Evolutionary conservation across 2,329 filamentous ascomycete species (phyloP).

Genomic region (Fusarium pseudograminearum): DNA sequence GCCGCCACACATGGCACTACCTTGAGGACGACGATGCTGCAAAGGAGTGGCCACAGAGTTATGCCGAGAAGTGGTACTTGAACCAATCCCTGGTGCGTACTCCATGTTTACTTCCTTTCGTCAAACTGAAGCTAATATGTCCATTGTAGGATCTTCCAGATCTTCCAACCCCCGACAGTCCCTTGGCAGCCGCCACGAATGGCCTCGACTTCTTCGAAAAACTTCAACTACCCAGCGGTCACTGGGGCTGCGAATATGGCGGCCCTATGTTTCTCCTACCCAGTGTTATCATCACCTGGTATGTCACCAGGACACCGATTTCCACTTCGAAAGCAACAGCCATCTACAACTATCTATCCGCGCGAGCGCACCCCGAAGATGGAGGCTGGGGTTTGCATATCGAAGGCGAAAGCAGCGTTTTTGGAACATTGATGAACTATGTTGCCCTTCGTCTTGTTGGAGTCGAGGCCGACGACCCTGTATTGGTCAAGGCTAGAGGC

Average conservation of each 20-base stretch:
- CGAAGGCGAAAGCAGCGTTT: slow-evolving; percentile 90
- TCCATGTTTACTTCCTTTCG: neutral
- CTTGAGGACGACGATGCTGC: slow-evolving; percentile 77
- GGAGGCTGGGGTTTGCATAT: slow-evolving; percentile 99
- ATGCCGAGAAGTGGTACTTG: slow-evolving; percentile 90
- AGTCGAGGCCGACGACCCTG: slow-evolving; percentile 82
- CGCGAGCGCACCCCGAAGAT: slow-evolving; percentile 84
- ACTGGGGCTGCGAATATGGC: slow-evolving; percentile 98
- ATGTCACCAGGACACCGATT: slow-evolving; percentile 89
- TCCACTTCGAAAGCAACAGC: slow-evolving; percentile 83
- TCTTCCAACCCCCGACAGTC: slow-evolving; percentile 76
- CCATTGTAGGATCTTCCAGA: slow-evolving; percentile 74
- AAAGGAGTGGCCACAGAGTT: slow-evolving; percentile 84
- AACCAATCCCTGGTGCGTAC: slow-evolving; percentile 78
- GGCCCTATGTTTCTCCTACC: slow-evolving; percentile 96
- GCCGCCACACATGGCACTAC: slow-evolving; percentile 95
- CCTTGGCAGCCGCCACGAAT: slow-evolving; percentile 83
- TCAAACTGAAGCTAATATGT: slow-evolving; percentile 16
- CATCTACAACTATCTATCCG: slow-evolving; percentile 92
- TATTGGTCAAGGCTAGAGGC: slow-evolving; percentile 86
- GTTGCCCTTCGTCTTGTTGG: slow-evolving; percentile 83
- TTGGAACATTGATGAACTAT: slow-evolving; percentile 93
- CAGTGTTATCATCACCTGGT: slow-evolving; percentile 86
- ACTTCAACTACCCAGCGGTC: slow-evolving; percentile 87
- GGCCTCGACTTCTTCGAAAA: slow-evolving; percentile 89